A percentile compares a stretch with the other conserved stretches of the same genome.
Conservation (phyloP, 2,329 filamentous ascomycete genomes). For the Aspergillus hortae region DNA sequence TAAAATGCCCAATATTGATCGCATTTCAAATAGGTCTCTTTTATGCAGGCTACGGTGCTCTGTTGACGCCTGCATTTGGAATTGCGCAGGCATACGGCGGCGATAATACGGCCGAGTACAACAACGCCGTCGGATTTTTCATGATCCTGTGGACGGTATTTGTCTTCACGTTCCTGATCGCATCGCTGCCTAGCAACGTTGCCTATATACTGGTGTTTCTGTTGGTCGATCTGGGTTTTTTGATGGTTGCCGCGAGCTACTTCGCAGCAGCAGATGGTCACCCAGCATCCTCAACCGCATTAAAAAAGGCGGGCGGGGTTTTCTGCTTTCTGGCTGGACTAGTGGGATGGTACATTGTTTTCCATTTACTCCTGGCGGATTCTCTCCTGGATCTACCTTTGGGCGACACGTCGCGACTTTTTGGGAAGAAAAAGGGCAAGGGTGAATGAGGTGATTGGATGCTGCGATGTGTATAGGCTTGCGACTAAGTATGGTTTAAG, state of each 20-base stretch:
- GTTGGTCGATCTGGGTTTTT: slow-evolving; percentile 45
- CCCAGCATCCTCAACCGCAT: slow-evolving; percentile 24
- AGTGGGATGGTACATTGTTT: slow-evolving; percentile 46
- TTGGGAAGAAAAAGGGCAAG: slow-evolving; percentile 27
- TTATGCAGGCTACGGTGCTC: slow-evolving; percentile 49
- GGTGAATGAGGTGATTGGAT: neutral
- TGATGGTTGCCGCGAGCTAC: slow-evolving; percentile 43
- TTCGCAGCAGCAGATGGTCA: slow-evolving; percentile 47
- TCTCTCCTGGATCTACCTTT: slow-evolving; percentile 39
- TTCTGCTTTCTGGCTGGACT: slow-evolving; percentile 48
- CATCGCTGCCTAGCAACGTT: slow-evolving; percentile 44
- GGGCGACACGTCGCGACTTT: slow-evolving; percentile 42
- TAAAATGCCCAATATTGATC: neutral
- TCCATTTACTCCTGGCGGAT: slow-evolving; percentile 41
- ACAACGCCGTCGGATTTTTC: slow-evolving; percentile 51
- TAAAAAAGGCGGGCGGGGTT: slow-evolving; percentile 45
- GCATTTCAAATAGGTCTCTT: slow-evolving; percentile 37
- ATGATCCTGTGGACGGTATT: slow-evolving; percentile 49
- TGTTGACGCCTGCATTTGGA: slow-evolving; percentile 47
- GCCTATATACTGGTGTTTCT: slow-evolving; percentile 50
- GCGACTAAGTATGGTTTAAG: neutral
- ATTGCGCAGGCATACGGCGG: slow-evolving; percentile 43
- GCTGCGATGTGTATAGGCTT: neutral
- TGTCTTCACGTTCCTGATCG: slow-evolving; percentile 46
- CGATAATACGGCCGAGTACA: slow-evolving; percentile 27